These are phyloP conservation scores for Dendrobium nobile DNA, from an alignment of 106 monocot species.

Conservation along the genomic window DNA sequence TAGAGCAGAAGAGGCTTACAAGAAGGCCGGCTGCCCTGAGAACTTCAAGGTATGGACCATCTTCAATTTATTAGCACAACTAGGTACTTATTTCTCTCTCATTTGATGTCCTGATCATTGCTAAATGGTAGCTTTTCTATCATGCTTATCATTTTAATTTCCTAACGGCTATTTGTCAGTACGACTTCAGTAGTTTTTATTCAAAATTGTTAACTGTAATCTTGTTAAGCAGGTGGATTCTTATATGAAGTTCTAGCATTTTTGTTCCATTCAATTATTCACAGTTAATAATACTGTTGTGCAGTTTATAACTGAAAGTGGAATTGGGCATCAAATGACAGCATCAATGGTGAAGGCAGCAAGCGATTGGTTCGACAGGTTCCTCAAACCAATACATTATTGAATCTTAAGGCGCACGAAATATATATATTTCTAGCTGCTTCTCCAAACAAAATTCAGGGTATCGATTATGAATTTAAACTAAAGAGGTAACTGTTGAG, in stretches of 20 bases:
- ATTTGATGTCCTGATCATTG: background rate
- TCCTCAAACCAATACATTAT: constrained; percentile 29
- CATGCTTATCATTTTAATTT: background rate
- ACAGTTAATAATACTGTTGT: background rate
- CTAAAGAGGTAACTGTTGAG: background rate
- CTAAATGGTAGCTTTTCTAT: background rate
- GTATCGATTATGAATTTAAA: background rate
- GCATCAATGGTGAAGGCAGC: constrained; percentile 76
- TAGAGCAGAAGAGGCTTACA: constrained; percentile 52
- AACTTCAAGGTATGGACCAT: constrained; percentile 54
- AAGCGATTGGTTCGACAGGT: constrained; percentile 75
- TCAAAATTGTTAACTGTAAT: background rate
- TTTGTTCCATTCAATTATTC: background rate
- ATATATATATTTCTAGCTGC: background rate
- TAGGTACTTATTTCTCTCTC: background rate
- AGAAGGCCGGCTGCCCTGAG: constrained; percentile 34
- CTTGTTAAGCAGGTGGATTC: background rate
- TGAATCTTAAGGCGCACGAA: background rate
- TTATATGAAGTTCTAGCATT: too few species aligned
- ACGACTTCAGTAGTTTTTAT: background rate
- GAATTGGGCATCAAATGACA: constrained; percentile 79
- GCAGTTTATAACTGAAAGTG: constrained; percentile 74
- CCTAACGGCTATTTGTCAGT: background rate
- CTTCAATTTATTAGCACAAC: background rate
- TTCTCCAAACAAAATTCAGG: background rate